These are phyloP conservation scores for Pseudogymnoascus sp. DNA, from an alignment of 2,329 filamentous ascomycete genomes.

Conservation along the genomic window DNA sequence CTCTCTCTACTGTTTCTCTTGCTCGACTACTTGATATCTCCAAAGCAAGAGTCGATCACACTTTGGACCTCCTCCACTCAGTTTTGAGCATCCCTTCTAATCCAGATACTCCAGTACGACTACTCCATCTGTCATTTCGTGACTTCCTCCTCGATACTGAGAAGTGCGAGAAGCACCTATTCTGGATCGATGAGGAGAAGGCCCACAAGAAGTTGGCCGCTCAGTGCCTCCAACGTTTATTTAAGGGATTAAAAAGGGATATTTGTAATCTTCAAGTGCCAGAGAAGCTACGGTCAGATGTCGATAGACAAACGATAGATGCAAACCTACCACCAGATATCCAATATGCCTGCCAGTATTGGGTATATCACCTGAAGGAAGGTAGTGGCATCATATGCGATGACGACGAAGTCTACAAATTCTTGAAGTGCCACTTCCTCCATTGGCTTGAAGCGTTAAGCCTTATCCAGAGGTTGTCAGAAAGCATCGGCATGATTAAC, in stretches of 20 bases:
- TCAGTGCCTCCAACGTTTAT: constrained; percentile 29
- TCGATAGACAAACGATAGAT: constrained; percentile 15
- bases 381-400: not conserved
- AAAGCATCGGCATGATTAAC: constrained; percentile 15
- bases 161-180: constrained; percentile 11
- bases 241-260: constrained; percentile 23
- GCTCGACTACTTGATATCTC: constrained; percentile 18
- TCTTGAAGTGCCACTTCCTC: constrained; percentile 16
- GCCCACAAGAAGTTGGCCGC: constrained; percentile 24
- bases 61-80: constrained; percentile 20
- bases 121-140: constrained; percentile 25
- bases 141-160: constrained; percentile 23
- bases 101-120: constrained; percentile 16
- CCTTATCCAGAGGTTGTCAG: constrained; percentile 13
- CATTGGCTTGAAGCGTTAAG: constrained; percentile 16
- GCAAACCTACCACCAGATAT: constrained; percentile 14
- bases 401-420: constrained; percentile 6
- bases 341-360: constrained; percentile 24
- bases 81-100: constrained; percentile 21
- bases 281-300: constrained; percentile 16
- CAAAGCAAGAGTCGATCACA: constrained; percentile 12
- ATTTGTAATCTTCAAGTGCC: constrained; percentile 25
- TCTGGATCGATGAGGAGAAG: constrained; percentile 27
- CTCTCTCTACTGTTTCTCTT: constrained; percentile 19
- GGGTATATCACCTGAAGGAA: constrained; percentile 20